Conservation (phyloP, 164 flowering plant genomes). For the Tetrastigma voinierianum region DNA sequence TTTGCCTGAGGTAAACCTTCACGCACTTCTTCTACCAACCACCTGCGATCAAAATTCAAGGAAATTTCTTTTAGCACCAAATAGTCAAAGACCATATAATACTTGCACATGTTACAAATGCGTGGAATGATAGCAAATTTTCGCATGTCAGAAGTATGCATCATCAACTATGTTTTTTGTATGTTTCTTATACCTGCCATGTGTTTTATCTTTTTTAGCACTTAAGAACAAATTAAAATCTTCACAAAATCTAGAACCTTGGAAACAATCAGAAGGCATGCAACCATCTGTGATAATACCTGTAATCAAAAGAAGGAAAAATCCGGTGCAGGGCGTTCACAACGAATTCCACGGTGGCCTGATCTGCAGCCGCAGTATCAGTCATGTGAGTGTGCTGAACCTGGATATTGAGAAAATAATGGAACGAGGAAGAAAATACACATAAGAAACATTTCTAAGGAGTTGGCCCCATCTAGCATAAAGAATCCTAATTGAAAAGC, state of each 20-base stretch:
- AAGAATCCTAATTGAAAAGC: slow-evolving; percentile 4
- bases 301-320: slow-evolving; percentile 91
- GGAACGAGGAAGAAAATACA: not conserved
- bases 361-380: slow-evolving; percentile 92
- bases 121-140: not conserved
- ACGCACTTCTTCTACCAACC: slow-evolving; percentile 89
- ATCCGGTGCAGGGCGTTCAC: slow-evolving; percentile 73
- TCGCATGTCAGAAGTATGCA: not conserved
- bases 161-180: not conserved
- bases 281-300: slow-evolving; percentile 39
- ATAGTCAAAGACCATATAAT: not conserved
- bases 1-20: slow-evolving; percentile 92
- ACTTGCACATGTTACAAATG: not conserved
- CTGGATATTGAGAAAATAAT: slow-evolving; percentile 40
- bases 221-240: not conserved
- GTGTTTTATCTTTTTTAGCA: not conserved
- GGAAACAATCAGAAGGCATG: not conserved
- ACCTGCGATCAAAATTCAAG: slow-evolving; percentile 43
- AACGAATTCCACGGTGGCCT: slow-evolving; percentile 77
- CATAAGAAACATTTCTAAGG: slow-evolving; percentile 1
- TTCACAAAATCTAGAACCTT: not conserved
- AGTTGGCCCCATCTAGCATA: slow-evolving; percentile 5
- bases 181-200: not conserved
- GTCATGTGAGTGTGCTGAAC: slow-evolving; percentile 99
- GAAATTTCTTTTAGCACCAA: not conserved